Percentiles rank a stretch among this genome's conserved stretches.
Evolutionary conservation across 2,329 filamentous ascomycete genomes (phyloP).

Genomic region (Coleophoma crateriformis): DNA sequence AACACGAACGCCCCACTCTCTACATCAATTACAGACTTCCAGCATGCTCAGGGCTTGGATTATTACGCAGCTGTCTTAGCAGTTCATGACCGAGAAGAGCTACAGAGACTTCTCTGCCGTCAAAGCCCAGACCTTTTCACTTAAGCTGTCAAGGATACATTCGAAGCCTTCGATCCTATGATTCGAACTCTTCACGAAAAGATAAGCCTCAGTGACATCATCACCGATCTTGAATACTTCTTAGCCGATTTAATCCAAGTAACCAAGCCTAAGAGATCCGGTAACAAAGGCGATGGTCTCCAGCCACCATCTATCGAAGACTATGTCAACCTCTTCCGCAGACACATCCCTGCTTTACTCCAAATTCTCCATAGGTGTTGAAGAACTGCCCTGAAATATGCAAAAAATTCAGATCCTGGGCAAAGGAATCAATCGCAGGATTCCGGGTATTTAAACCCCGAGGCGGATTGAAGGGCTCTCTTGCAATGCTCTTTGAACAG

Average conservation of each 20-base stretch:
- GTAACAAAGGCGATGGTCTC: conserved; percentile 24
- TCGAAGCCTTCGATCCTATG: conserved; percentile 68
- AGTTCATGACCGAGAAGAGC: conserved; percentile 67
- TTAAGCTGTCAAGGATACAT: conserved; percentile 55
- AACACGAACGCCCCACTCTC: conserved; percentile 38
- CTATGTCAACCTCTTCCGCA: conserved; percentile 61
- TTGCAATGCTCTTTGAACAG: conserved; percentile 9
- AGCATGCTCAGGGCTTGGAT: conserved; percentile 61
- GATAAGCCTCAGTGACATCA: conserved; percentile 64
- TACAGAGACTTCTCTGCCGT: conserved; percentile 61
- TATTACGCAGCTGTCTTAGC: conserved; percentile 69
- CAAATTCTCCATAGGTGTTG: conserved; percentile 65
- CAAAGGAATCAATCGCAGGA: conserved; percentile 7
- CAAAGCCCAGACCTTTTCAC: conserved; percentile 70
- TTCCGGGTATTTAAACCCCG: conserved; percentile 5
- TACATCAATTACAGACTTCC: conserved; percentile 45
- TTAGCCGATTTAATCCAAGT: conserved; percentile 63
- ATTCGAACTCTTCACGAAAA: conserved; percentile 67
- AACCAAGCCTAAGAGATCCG: conserved; percentile 13
- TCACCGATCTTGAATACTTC: conserved; percentile 63
- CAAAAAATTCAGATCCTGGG: conserved; percentile 6
- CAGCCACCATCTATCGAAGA: conserved; percentile 59
- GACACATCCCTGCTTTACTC: conserved; percentile 59
- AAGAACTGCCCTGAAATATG: conserved; percentile 51
- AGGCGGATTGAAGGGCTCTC: conserved; percentile 5